Conservation (phyloP, 495 filamentous ascomycete species). For the Trichoderma orchidacearum region DNA sequence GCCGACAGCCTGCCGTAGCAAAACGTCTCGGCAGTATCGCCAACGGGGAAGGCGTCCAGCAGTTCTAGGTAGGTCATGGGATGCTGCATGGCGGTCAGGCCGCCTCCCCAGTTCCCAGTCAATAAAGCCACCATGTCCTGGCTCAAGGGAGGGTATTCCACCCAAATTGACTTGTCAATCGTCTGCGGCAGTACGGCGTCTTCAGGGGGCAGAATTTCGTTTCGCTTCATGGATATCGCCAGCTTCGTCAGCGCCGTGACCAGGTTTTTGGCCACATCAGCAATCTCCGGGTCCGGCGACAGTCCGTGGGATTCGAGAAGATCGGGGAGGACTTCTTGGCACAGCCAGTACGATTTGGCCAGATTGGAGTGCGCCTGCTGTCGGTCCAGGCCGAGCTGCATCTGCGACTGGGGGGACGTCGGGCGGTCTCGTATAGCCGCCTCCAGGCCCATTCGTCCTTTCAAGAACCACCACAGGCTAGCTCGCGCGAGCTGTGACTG, state of each 20-base stretch:
- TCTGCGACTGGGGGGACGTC: conserved; percentile 24
- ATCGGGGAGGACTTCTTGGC: conserved; percentile 50
- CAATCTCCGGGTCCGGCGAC: conserved; percentile 22
- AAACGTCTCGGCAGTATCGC: conserved; percentile 55
- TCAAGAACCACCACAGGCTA: conserved; percentile 79
- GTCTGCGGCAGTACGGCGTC: conserved; percentile 50
- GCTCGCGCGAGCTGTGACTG: conserved; percentile 54
- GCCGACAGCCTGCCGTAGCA: conserved; percentile 63
- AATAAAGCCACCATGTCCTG: conserved; percentile 53
- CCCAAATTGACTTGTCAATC: conserved; percentile 61
- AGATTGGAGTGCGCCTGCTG: conserved; percentile 67
- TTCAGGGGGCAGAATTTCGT: conserved; percentile 55
- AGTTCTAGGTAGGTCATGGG: conserved; percentile 29
- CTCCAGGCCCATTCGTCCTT: conserved; percentile 61
- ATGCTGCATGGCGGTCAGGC: conserved; percentile 19
- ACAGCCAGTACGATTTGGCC: conserved; percentile 72
- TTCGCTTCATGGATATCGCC: conserved; percentile 67
- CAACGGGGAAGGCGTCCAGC: conserved; percentile 55
- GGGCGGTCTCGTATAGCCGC: conserved; percentile 49
- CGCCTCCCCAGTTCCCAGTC: conserved; percentile 42
- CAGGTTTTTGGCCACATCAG: conserved; percentile 39
- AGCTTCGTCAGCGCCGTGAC: conserved; percentile 54
- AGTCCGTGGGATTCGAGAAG: conserved; percentile 18
- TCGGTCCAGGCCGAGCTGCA: conserved; percentile 25
- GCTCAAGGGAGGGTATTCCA: conserved; percentile 55